These are phyloP conservation scores for Phylloporus sp. DNA, from an alignment of 768 basidiomycete species.

Conservation along the genomic window DNA sequence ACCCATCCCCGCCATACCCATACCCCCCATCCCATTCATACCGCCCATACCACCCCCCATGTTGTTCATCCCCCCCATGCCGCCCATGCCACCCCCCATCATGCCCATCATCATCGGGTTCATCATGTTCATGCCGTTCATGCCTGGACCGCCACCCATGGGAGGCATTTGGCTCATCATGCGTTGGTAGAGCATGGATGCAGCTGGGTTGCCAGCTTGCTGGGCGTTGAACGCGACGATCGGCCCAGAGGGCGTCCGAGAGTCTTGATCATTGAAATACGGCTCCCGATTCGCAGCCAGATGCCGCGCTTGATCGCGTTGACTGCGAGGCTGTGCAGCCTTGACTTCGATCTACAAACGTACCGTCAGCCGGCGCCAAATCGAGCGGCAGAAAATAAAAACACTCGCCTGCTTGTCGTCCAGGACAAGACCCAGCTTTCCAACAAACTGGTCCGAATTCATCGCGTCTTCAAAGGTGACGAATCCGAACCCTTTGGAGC, in stretches of 20 bases:
- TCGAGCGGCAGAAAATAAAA: no score
- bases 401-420: slow-evolving; percentile 69
- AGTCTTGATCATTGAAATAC: slow-evolving; percentile 34
- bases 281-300: slow-evolving; percentile 22
- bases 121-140: slow-evolving; percentile 49
- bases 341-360: slow-evolving; percentile 71
- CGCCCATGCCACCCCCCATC: slow-evolving; percentile 39
- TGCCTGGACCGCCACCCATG: slow-evolving; percentile 41
- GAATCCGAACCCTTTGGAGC: slow-evolving; percentile 82
- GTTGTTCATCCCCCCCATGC: slow-evolving; percentile 33
- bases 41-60: slow-evolving; percentile 18
- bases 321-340: slow-evolving; percentile 67
- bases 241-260: slow-evolving; percentile 31
- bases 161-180: slow-evolving; percentile 39
- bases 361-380: no score
- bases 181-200: slow-evolving; percentile 32
- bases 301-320: slow-evolving; percentile 50
- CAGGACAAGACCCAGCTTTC: slow-evolving; percentile 58
- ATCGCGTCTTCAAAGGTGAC: slow-evolving; percentile 70
- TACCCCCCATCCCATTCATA: slow-evolving; percentile 15
- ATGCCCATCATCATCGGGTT: slow-evolving; percentile 46
- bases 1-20: slow-evolving; percentile 34
- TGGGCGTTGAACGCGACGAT: slow-evolving; percentile 31
- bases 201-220: slow-evolving; percentile 34
- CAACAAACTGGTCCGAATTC: slow-evolving; percentile 62